phyloP scores from a whole-genome alignment of 345 rosid species.

The Trapa incisa region DNA sequence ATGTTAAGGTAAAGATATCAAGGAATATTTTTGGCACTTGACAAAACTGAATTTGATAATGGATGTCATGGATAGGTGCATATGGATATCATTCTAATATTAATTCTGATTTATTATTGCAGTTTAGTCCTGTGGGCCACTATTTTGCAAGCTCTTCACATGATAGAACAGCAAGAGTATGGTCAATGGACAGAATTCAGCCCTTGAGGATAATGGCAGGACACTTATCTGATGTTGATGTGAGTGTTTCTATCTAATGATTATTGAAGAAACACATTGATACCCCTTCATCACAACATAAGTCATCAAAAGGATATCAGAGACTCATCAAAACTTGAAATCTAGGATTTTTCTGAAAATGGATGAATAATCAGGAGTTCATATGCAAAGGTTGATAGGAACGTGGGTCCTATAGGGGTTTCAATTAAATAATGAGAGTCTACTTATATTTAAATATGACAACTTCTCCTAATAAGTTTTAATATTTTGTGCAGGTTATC shows the following conservation, averaged over 20 bases:
- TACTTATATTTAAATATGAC: background rate
- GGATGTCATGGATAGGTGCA: background rate
- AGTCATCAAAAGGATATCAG: too few species aligned
- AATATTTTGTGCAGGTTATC: background rate
- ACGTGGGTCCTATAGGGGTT: background rate
- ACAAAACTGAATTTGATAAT: background rate
- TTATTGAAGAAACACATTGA: background rate
- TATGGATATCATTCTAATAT: background rate
- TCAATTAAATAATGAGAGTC: background rate
- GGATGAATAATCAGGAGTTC: too few species aligned
- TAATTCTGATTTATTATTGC: conserved; percentile 24
- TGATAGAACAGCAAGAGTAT: conserved; percentile 88
- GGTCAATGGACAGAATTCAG: conserved; percentile 92
- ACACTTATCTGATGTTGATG: conserved; percentile 96
- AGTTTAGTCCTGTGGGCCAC: conserved; percentile 93
- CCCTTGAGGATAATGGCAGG: conserved; percentile 96
- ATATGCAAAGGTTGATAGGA: too few species aligned
- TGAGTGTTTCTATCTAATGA: conserved; percentile 20
- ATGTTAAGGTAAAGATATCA: conserved; percentile 56
- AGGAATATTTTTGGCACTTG: background rate
- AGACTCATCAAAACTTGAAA: too few species aligned
- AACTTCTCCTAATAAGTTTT: too few species aligned
- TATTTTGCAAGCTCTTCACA: conserved; percentile 94
- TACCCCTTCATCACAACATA: too few species aligned
- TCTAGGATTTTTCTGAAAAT: too few species aligned